Evolutionary conservation across 2,329 filamentous ascomycete genomes (phyloP).

Genomic region (Aspergillus versicolor): DNA sequence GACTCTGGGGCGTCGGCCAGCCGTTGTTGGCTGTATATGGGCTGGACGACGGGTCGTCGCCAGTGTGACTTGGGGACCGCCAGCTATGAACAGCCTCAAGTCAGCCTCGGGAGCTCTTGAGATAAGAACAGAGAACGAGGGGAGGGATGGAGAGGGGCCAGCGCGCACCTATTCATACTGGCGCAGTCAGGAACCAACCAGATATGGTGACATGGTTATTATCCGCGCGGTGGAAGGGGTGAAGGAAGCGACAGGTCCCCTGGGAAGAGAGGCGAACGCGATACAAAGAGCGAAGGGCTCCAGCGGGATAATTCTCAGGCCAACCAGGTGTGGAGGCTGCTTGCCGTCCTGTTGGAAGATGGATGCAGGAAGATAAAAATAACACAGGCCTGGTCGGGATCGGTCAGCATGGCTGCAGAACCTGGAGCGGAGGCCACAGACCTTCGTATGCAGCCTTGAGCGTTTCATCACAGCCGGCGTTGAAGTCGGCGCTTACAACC

Average conservation of each 20-base stretch:
- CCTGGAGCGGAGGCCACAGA: neutral
- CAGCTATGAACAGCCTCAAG: slow-evolving; percentile 26
- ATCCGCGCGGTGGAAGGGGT: slow-evolving; percentile 15
- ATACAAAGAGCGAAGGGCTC: slow-evolving; percentile 31
- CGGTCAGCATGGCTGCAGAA: slow-evolving; percentile 20
- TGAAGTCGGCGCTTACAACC: slow-evolving; percentile 29
- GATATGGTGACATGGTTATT: slow-evolving; percentile 28
- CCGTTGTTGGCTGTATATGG: slow-evolving; percentile 27
- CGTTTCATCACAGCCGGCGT: slow-evolving; percentile 34
- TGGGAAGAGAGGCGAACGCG: slow-evolving; percentile 15
- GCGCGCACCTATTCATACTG: slow-evolving; percentile 42
- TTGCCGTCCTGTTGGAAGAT: slow-evolving; percentile 16
- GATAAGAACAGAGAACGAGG: slow-evolving; percentile 4
- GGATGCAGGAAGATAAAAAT: slow-evolving; percentile 24
- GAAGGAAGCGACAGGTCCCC: slow-evolving; percentile 19
- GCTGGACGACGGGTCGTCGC: slow-evolving; percentile 32
- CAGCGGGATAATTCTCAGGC: slow-evolving; percentile 19
- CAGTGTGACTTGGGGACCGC: slow-evolving; percentile 32
- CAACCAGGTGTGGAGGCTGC: slow-evolving; percentile 20
- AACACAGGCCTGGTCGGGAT: slow-evolving; percentile 14
- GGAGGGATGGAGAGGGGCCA: slow-evolving; percentile 17
- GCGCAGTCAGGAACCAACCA: slow-evolving; percentile 28
- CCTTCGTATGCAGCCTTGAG: slow-evolving; percentile 26
- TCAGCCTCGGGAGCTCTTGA: slow-evolving; percentile 22
- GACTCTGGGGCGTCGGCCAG: slow-evolving; percentile 35